Conservation (phyloP, 2,329 filamentous ascomycete species). For the Mollisiaceae sp. region DNA sequence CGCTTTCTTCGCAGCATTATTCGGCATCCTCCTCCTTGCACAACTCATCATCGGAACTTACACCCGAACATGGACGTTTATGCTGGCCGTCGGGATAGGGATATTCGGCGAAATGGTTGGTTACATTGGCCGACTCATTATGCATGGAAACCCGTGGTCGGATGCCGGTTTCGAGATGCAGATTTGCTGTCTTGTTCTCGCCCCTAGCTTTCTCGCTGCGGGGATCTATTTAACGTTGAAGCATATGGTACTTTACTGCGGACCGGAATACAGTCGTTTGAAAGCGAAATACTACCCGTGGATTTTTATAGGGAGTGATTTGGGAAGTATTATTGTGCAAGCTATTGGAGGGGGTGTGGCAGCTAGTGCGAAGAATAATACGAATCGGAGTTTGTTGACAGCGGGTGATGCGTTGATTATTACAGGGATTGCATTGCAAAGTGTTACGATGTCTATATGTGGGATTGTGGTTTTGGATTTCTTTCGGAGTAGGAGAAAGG, state of each 20-base stretch:
- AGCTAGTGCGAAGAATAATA: conserved; percentile 43
- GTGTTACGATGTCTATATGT: conserved; percentile 44
- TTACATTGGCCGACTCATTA: conserved; percentile 57
- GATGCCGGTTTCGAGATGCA: conserved; percentile 59
- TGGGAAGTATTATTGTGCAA: conserved; percentile 61
- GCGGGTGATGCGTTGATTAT: conserved; percentile 44
- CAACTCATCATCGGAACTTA: conserved; percentile 50
- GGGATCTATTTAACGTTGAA: conserved; percentile 68
- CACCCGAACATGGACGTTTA: conserved; percentile 60
- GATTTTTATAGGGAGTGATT: conserved; percentile 62
- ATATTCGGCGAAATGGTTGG: conserved; percentile 59
- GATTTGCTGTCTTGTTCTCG: conserved; percentile 60
- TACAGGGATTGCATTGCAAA: conserved; percentile 45
- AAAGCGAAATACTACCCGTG: conserved; percentile 57
- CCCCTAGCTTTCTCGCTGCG: conserved; percentile 60
- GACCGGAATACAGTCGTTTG: conserved; percentile 56
- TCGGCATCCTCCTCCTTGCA: conserved; percentile 50
- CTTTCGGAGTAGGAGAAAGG: conserved; percentile 18
- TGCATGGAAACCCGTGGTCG: conserved; percentile 57
- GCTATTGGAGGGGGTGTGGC: conserved; percentile 61
- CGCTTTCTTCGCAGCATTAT: conserved; percentile 57
- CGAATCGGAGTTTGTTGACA: conserved; percentile 38
- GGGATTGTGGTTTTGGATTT: conserved; percentile 25
- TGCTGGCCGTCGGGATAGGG: conserved; percentile 52
- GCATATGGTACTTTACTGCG: conserved; percentile 58